These are phyloP conservation scores for Penicillium sp. DNA, from an alignment of 2,329 filamentous ascomycete species.

Conservation along the genomic window DNA sequence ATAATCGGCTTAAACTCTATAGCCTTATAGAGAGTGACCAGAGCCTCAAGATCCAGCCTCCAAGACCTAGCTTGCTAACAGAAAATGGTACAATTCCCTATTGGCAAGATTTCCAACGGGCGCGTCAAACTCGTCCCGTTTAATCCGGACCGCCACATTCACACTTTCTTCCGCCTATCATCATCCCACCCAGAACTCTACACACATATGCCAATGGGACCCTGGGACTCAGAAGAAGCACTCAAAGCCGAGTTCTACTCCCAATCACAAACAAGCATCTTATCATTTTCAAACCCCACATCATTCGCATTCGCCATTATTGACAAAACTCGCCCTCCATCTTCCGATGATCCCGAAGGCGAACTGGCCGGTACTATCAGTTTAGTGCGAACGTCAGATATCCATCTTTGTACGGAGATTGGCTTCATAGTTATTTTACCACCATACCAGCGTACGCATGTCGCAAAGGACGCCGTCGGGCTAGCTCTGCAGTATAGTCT, in stretches of 20 bases:
- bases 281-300: constrained; percentile 24
- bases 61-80: neutral
- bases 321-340: constrained; percentile 23
- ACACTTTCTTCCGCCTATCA: constrained; percentile 20
- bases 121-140: constrained; percentile 29
- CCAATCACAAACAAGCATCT: constrained; percentile 7
- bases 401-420: constrained; percentile 20
- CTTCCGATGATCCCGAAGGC: constrained; percentile 21
- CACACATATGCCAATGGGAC: constrained; percentile 17
- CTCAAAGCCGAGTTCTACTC: constrained; percentile 18
- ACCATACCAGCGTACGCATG: constrained; percentile 25
- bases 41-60: neutral
- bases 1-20: neutral
- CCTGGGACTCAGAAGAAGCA: constrained; percentile 10
- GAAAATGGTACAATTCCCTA: constrained; percentile 16
- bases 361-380: constrained; percentile 25
- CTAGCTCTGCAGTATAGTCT: constrained; percentile 20
- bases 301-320: constrained; percentile 27
- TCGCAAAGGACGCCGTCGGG: constrained; percentile 22
- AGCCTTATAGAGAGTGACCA: neutral
- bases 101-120: constrained; percentile 16
- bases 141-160: constrained; percentile 20
- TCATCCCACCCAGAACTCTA: constrained; percentile 21
- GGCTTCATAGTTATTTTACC: constrained; percentile 27
- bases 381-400: constrained; percentile 18